phyloP scores from a whole-genome alignment of 768 basidiomycete genomes.

The Termitomyces titanicus region DNA sequence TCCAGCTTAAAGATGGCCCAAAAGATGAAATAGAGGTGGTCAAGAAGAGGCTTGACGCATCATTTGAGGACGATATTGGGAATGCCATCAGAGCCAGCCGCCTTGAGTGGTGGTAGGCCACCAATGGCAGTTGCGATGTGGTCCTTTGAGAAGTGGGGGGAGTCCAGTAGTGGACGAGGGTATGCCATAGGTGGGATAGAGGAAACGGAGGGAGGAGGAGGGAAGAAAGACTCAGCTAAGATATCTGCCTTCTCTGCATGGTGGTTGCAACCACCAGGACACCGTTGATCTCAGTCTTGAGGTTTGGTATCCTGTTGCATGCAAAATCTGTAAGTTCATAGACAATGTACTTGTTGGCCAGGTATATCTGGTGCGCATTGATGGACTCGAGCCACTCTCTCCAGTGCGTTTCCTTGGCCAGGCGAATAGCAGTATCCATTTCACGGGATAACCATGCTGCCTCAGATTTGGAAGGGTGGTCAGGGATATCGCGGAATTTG shows the following conservation, averaged over 20 bases:
- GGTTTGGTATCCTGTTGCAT: neutral
- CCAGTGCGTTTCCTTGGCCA: neutral
- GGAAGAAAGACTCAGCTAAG: slow-evolving; percentile 14
- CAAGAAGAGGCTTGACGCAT: neutral
- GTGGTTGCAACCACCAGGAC: neutral
- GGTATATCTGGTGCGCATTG: neutral
- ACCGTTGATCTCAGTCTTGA: neutral
- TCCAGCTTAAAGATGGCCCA: neutral
- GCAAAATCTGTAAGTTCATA: neutral
- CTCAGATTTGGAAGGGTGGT: no score
- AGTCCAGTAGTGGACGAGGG: neutral
- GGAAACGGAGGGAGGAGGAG: neutral
- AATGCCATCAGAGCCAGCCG: neutral
- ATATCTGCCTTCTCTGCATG: neutral
- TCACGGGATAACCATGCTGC: neutral
- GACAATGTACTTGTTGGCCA: neutral
- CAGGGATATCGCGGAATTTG: neutral
- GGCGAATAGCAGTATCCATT: no score
- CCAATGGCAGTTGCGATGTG: neutral
- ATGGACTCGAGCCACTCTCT: neutral
- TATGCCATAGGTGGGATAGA: slow-evolving; percentile 2
- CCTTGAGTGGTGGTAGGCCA: neutral
- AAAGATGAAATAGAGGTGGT: neutral
- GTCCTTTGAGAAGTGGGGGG: neutral
- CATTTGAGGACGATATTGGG: neutral